Percentiles rank a stretch among this genome's conserved stretches.
phyloP scores from a whole-genome alignment of 805 yeast species.

The Cyberlindnera nakhonratchasimensis region DNA sequence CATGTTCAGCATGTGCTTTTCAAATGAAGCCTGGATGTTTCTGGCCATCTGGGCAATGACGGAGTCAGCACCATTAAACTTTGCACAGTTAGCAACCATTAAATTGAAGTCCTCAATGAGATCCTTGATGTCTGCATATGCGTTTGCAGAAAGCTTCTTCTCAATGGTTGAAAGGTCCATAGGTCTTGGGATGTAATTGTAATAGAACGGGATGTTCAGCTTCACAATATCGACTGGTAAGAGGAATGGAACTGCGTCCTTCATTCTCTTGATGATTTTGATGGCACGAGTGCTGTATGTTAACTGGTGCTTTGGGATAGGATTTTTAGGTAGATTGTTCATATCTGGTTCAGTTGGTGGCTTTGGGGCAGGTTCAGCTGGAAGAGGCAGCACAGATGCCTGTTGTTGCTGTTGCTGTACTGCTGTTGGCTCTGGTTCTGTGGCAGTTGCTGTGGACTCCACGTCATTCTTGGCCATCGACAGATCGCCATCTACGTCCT shows the following conservation, averaged over 20 bases:
- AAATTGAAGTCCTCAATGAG: constrained; percentile 75
- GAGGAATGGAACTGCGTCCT: constrained; percentile 88
- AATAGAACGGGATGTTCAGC: constrained; percentile 86
- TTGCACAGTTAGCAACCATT: constrained; percentile 78
- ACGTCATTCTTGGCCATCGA: neutral
- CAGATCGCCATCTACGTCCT: neutral
- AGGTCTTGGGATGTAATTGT: constrained; percentile 77
- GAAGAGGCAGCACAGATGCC: constrained; percentile 5
- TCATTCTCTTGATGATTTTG: constrained; percentile 82
- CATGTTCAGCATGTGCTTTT: constrained; percentile 87
- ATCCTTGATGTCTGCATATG: constrained; percentile 67
- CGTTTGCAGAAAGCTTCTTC: constrained; percentile 63
- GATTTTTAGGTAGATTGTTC: constrained; percentile 59
- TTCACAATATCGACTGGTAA: constrained; percentile 88
- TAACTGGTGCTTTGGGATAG: constrained; percentile 80
- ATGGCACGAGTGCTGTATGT: constrained; percentile 75
- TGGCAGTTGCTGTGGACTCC: neutral
- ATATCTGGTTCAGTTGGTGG: constrained; percentile 74
- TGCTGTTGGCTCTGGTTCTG: neutral
- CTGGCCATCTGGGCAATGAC: constrained; percentile 89
- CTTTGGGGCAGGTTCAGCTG: constrained; percentile 62
- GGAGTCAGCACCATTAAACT: constrained; percentile 82
- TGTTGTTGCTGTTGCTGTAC: constrained; percentile 5
- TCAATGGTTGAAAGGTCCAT: constrained; percentile 95
- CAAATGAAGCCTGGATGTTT: constrained; percentile 86